A percentile compares a stretch with the other conserved stretches of the same genome.
phyloP scores from a whole-genome alignment of 768 basidiomycete species.

The Termitomyces eurrhizus region DNA sequence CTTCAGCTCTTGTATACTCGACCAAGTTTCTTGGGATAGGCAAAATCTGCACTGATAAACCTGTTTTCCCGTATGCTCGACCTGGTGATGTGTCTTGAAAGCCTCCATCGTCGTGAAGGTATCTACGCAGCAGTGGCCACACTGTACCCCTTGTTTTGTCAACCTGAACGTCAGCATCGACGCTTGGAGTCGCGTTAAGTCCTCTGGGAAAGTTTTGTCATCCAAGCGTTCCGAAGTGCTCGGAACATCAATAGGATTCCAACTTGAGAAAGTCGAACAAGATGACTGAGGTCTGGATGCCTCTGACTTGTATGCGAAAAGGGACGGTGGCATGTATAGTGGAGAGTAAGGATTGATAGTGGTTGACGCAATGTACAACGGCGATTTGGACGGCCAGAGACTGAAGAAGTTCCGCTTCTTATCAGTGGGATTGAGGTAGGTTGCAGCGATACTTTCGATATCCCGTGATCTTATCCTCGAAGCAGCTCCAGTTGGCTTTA shows the following conservation, averaged over 20 bases:
- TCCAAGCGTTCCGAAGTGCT: neutral
- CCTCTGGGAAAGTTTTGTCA: neutral
- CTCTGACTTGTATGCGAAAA: neutral
- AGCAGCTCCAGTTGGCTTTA: neutral
- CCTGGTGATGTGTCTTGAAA: neutral
- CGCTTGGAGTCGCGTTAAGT: neutral
- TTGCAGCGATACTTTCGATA: neutral
- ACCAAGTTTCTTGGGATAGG: neutral
- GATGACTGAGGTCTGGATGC: neutral
- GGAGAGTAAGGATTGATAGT: neutral
- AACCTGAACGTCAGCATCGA: neutral
- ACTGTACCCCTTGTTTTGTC: neutral
- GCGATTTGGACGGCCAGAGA: neutral
- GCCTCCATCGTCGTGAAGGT: neutral
- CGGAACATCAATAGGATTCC: neutral
- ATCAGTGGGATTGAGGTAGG: neutral
- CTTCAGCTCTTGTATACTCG: neutral
- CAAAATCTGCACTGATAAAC: slow-evolving; percentile 1
- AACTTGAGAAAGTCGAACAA: neutral
- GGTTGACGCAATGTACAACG: neutral
- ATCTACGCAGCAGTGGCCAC: neutral
- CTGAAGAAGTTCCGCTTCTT: neutral
- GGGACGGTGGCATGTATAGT: neutral
- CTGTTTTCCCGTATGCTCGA: neutral
- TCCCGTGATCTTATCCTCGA: neutral